Percentiles rank a stretch among this genome's conserved stretches.
Conservation (phyloP, 1,139 yeast genomes). For the Zygoascus hellenicus region DNA sequence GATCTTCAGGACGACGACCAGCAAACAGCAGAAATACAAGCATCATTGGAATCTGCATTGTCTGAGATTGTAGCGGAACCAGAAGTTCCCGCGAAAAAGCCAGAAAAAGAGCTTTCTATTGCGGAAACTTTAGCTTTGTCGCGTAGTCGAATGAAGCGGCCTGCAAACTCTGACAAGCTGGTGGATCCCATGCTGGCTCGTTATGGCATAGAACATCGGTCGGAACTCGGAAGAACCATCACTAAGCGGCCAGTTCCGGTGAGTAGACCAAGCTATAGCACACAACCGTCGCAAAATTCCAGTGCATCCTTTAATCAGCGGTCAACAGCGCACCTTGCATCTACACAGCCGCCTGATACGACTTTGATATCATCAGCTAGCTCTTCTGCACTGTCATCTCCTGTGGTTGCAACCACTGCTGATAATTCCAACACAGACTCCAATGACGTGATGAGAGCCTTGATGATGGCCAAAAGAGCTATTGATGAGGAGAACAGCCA, state of each 20-base stretch:
- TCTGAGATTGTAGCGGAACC: not conserved
- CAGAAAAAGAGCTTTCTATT: conserved; percentile 39
- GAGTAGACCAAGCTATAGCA: conserved; percentile 1
- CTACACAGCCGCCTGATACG: conserved; percentile 15
- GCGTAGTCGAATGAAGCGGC: conserved; percentile 36
- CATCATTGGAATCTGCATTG: too few species aligned
- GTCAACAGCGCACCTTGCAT: not conserved
- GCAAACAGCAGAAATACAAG: not conserved
- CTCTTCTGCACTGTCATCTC: conserved; percentile 11
- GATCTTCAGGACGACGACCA: conserved; percentile 1
- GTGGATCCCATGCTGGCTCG: conserved; percentile 28
- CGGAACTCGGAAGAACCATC: not conserved
- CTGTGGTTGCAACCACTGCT: conserved; percentile 8
- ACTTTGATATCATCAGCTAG: conserved; percentile 20
- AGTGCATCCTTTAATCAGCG: conserved; percentile 1
- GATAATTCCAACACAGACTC: not conserved
- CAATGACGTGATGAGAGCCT: conserved; percentile 32
- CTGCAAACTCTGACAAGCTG: conserved; percentile 17
- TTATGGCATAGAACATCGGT: conserved; percentile 10
- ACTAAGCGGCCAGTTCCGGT: conserved; percentile 2
- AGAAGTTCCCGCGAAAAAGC: not conserved
- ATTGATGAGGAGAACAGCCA: conserved; percentile 25
- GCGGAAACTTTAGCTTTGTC: conserved; percentile 62
- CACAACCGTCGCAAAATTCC: not conserved
- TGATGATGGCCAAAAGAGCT: conserved; percentile 40